Evolutionary conservation across 179 eudicot species (phyloP).

Genomic region (Silene noctiflora): DNA sequence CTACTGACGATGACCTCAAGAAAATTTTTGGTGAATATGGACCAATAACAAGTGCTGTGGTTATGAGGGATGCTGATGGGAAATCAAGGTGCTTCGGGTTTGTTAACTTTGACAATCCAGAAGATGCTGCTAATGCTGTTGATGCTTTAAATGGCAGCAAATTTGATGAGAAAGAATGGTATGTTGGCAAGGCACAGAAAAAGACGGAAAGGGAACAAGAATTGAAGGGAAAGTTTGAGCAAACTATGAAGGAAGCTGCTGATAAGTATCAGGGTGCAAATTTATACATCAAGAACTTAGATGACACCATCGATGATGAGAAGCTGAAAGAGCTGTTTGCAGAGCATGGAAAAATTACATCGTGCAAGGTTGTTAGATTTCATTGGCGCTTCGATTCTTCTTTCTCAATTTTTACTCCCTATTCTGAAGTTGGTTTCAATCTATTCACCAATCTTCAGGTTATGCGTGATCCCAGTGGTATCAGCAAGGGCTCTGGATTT

Average conservation of each 20-base stretch:
- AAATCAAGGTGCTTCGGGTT: slow-evolving; percentile 70
- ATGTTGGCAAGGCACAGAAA: slow-evolving; percentile 70
- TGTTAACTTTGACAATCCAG: slow-evolving; percentile 62
- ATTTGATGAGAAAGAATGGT: slow-evolving; percentile 61
- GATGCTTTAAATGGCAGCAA: slow-evolving; percentile 63
- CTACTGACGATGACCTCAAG: slow-evolving; percentile 50
- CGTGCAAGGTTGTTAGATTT: slow-evolving; percentile 50
- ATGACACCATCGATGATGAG: slow-evolving; percentile 66
- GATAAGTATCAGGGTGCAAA: slow-evolving; percentile 66
- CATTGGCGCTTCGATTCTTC: background rate
- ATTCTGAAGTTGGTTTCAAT: background rate
- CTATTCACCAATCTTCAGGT: slow-evolving; percentile 33
- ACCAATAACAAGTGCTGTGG: slow-evolving; percentile 53
- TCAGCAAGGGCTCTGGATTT: slow-evolving; percentile 73
- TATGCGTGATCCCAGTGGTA: slow-evolving; percentile 75
- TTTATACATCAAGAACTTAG: slow-evolving; percentile 62
- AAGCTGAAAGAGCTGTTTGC: slow-evolving; percentile 58
- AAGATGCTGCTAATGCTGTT: slow-evolving; percentile 69
- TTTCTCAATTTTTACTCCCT: background rate
- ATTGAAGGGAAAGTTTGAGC: slow-evolving; percentile 52
- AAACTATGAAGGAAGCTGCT: slow-evolving; percentile 50
- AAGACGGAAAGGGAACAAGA: slow-evolving; percentile 66
- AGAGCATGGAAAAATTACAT: slow-evolving; percentile 51
- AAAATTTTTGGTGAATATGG: slow-evolving; percentile 58
- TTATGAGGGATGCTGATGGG: slow-evolving; percentile 71